Conservation (phyloP, 345 rosid species). For the Eucalyptus erythrocorys region DNA sequence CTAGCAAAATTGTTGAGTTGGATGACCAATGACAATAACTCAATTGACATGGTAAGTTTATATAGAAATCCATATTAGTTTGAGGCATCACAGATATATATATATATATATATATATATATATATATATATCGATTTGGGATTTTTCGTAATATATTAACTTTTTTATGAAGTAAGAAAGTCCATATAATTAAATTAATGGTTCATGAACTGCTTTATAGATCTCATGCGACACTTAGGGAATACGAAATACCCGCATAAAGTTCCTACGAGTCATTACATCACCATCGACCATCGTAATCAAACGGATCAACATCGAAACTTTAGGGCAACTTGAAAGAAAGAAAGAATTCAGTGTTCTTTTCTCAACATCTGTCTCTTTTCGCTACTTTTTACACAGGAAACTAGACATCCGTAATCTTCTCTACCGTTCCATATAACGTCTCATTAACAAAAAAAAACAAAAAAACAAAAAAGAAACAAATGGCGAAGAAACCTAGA, state of each 20-base stretch:
- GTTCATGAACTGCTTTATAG: background rate
- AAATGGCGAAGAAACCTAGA: background rate
- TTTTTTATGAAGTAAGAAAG: background rate
- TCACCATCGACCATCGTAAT: background rate
- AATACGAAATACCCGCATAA: background rate
- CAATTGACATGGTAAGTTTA: background rate
- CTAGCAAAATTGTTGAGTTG: rapidly evolving
- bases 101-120: no score
- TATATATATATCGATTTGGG: background rate
- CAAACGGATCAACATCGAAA: background rate
- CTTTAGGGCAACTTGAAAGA: background rate
- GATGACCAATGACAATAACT: background rate
- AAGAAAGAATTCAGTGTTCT: background rate
- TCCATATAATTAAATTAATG: background rate
- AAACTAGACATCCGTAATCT: background rate
- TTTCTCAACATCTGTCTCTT: background rate
- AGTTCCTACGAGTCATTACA: background rate
- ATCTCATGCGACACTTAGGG: background rate
- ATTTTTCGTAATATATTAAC: no score
- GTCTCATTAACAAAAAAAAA: background rate
- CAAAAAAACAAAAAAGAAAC: background rate
- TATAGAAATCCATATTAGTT: no score
- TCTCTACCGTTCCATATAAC: background rate
- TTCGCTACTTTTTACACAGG: background rate
- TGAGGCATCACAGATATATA: no score